Evolutionary conservation across 106 monocot genomes (phyloP).

Genomic region (Platanthera guangdongensis): DNA sequence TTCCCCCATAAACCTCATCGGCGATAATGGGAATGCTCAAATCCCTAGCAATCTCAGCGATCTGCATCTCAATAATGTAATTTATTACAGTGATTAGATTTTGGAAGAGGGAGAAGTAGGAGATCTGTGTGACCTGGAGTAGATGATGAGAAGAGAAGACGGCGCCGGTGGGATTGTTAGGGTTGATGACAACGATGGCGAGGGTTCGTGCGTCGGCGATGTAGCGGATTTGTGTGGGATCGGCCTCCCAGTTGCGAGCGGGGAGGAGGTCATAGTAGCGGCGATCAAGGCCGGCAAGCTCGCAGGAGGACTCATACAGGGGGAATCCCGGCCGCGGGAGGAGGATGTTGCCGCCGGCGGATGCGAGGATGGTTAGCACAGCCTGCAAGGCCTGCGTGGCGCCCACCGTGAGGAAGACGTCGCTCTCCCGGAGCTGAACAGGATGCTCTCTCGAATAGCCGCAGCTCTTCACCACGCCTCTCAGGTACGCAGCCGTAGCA

Average conservation of each 20-base stretch:
- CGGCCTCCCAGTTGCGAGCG: slow-evolving; percentile 44
- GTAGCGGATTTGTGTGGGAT: slow-evolving; percentile 33
- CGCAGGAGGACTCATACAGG: slow-evolving; percentile 67
- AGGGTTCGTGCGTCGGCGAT: slow-evolving; percentile 49
- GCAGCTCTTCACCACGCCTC: slow-evolving; percentile 10
- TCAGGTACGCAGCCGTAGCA: slow-evolving; percentile 20
- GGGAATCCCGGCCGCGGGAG: slow-evolving; percentile 87
- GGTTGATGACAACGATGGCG: slow-evolving; percentile 76
- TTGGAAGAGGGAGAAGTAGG: neutral
- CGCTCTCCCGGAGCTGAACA: slow-evolving; percentile 24
- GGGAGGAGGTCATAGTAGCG: slow-evolving; percentile 81
- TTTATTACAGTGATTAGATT: neutral
- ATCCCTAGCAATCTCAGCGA: slow-evolving; percentile 70
- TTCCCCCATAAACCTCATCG: slow-evolving; percentile 85
- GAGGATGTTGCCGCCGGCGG: slow-evolving; percentile 59
- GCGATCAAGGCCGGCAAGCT: slow-evolving; percentile 44
- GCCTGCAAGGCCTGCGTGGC: slow-evolving; percentile 75
- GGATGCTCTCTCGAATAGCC: neutral
- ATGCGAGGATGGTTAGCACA: slow-evolving; percentile 36
- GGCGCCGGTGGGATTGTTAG: slow-evolving; percentile 87
- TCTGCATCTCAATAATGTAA: slow-evolving; percentile 23
- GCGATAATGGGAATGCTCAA: slow-evolving; percentile 66
- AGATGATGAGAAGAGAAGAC: slow-evolving; percentile 64
- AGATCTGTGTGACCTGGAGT: slow-evolving; percentile 28
- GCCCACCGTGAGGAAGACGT: slow-evolving; percentile 75